Evolutionary conservation across 1,284 basidiomycete species (phyloP), one percentile per base, ranked within the genome.

Genomic region (Stereum hirsutum): DNA sequence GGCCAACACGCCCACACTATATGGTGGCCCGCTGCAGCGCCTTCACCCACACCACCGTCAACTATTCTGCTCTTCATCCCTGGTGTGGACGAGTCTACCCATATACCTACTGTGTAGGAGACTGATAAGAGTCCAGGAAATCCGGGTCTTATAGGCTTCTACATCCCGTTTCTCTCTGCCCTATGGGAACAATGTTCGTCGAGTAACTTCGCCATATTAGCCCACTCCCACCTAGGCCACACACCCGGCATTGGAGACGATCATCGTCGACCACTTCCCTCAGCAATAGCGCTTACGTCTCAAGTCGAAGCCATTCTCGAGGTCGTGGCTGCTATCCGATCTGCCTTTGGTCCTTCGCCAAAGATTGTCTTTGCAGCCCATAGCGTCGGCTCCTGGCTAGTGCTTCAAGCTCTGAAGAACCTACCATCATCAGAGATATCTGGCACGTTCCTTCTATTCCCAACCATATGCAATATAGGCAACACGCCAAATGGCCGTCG

Each of bases 341-440:
- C 54, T 6, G 50, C 53, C 6, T 75, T 66, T 52, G 55, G 59
- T n/a, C 43, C 53, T 7, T 47, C 57, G 2, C 52, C 60, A 6
- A 66, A 59, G 40, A 53, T 79, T 11, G 54, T 80, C 5, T 21
- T 82, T 0, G 58, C 68, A 21, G 78, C 73, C 6, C 79, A 82
- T 48, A 81, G 78, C 48, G 68, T 81, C 20, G 78, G 78, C 2
- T 56, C 71, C 4, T 83, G 78, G 77, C 63, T 82, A 42, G 54
- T 68, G 11, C 52, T 73, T n/a, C 74, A 81, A 62, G 78, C 73
- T 35, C 52, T 78, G 37, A 76, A 74, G 59, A 58, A n/a, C n/a
- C n/a, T 62, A n/a, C 61, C 73, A 37, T 52, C 63, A 7, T 47
- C 62, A 26, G 48, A 47, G 11, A 55, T 72, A 14, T 43, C 59